Conservation (phyloP, 2,329 filamentous ascomycete species). For the Aureobasidium sp. region DNA sequence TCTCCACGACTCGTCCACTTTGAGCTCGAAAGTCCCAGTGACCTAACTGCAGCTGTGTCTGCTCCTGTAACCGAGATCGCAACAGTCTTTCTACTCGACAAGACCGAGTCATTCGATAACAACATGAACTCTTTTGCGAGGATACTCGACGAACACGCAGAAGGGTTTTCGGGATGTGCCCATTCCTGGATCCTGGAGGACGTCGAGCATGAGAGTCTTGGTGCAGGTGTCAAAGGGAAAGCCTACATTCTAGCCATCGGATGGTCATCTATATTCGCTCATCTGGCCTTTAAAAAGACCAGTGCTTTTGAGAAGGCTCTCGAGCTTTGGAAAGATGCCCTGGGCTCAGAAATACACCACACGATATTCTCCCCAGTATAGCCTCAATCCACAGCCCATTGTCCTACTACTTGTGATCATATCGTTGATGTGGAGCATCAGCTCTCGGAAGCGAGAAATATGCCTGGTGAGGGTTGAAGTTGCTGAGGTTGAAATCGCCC, state of each 20-base stretch:
- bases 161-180: conserved; percentile 21
- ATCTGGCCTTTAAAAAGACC: conserved; percentile 38
- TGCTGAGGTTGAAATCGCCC: conserved; percentile 25
- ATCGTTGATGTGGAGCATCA: background rate
- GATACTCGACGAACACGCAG: conserved; percentile 24
- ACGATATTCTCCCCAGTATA: background rate
- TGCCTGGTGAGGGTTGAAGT: conserved; percentile 18
- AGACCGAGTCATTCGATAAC: conserved; percentile 24
- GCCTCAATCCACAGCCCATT: background rate
- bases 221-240: conserved; percentile 28
- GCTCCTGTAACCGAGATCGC: conserved; percentile 43
- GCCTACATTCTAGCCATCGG: conserved; percentile 38
- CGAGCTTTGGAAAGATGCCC: conserved; percentile 32
- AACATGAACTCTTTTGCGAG: conserved; percentile 32
- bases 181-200: conserved; percentile 30
- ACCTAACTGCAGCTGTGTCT: conserved; percentile 18
- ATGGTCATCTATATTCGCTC: conserved; percentile 43
- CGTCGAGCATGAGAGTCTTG: conserved; percentile 15
- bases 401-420: background rate
- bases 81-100: conserved; percentile 34
- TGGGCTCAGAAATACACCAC: conserved; percentile 32
- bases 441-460: background rate
- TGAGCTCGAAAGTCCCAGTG: conserved; percentile 20
- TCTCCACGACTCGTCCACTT: conserved; percentile 26
- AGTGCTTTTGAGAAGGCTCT: conserved; percentile 36